These are phyloP conservation scores for Yamadazyma friedrichii DNA, from an alignment of 1,139 yeast genomes.

Conservation along the genomic window DNA sequence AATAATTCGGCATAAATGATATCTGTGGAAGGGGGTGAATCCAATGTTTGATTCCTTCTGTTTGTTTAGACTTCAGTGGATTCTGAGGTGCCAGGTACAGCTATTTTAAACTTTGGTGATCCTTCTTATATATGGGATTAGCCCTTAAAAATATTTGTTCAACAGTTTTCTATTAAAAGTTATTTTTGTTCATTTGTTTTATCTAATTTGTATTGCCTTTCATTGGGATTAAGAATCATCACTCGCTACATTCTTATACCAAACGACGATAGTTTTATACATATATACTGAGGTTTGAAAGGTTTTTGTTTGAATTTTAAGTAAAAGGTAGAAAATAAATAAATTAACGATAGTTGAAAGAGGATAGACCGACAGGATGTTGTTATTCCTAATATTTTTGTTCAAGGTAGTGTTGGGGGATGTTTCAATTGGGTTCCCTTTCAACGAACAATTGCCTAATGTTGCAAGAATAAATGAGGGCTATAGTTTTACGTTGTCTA, in stretches of 20 bases:
- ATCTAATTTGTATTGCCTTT: background rate
- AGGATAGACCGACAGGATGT: slow-evolving; percentile 1
- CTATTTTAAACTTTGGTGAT: background rate
- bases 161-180: background rate
- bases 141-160: background rate
- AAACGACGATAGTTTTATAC: background rate
- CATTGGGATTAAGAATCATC: no score
- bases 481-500: slow-evolving; percentile 69
- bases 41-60: background rate
- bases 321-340: background rate
- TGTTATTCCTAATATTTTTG: slow-evolving; percentile 11
- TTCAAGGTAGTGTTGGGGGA: slow-evolving; percentile 16
- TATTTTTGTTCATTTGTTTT: background rate
- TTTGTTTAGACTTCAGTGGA: background rate
- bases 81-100: no score
- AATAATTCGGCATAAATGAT: no score
- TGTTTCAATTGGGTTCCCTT: slow-evolving; percentile 70
- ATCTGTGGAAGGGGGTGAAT: no score
- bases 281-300: background rate
- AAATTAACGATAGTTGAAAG: no score
- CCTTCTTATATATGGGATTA: background rate
- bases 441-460: slow-evolving; percentile 79
- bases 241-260: background rate
- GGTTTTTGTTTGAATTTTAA: slow-evolving; percentile 1
- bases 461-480: slow-evolving; percentile 69